Base-by-base conservation (phyloP, 1,139 yeast genomes). In the Yamadazyma siamensis region DNA sequence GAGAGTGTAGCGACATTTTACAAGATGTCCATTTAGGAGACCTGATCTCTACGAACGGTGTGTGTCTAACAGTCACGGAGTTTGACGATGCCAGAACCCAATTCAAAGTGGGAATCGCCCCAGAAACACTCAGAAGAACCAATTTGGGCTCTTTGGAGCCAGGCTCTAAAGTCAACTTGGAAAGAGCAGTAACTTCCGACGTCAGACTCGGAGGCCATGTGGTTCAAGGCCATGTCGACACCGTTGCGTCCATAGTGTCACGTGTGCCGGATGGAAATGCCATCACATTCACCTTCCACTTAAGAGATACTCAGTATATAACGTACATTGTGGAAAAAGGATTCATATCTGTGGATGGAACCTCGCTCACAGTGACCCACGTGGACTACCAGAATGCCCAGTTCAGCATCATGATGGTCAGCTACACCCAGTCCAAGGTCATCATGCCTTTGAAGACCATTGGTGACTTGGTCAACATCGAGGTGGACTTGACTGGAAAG, bases 221-320 rank as follows among this genome's bases (percentile, higher is more conserved):
- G 39, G 98, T 91, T 2, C 98, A 91, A 49, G 99, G 98, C 10
- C 99, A 91, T 61, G 89, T 94, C 20, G 98, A 91, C 52, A 86
- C 96, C 0, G 70, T 81, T 18, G 96, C 96, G 4, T 59, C 60
- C 19, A 83, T 94, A 23, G 71, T 72, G 1, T 54, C 59, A 2
- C 67, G 61, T 20, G 59, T 43, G 6, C 60, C 73, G 0, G 97
- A 89, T 49, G 94, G 84, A 3, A 85, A 88, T 56, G 83, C 97
- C 2, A 64, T 88, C 21, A 67, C 80, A 3, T 82, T 78, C 51
- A 83, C 87, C 2, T 88, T 91, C 58, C 62, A 73, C 54, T 71
- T 89, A 35, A 64, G 85, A 33, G 95, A 88, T 36, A 40, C 47
- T n/a, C 67, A 71, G 32, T 71, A 76, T 37, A 73, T 82, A 39